Base-by-base conservation (phyloP, 2,329 filamentous ascomycete species). In the Alternaria tenuissima region DNA sequence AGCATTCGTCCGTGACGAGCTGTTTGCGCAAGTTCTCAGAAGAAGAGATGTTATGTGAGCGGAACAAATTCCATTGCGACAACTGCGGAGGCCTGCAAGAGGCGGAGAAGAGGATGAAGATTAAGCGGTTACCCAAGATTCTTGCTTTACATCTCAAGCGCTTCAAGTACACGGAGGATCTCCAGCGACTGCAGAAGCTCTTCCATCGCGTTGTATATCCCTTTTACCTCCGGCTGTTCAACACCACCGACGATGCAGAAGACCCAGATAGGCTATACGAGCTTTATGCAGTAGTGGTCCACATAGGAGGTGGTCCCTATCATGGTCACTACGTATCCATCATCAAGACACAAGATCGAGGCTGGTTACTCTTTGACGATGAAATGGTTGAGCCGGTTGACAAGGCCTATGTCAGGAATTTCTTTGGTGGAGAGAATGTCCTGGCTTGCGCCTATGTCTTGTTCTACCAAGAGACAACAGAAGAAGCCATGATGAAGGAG, bases 21-120 rank as follows among this genome's bases (percentile, higher is more conserved):
- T 99, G 95, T 76, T 81, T 99, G 65, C 88, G 92, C 60, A 97
- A 97, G 72, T 99, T 99, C 73, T 99, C 95, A 0, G 93, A 95
- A 46, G 95, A 98, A 73, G 95, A 99, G 79, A 97, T 98, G 77
- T 86, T 99, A 59, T 98, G 95, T 75, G 95, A 99, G 81, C 87
- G 94, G 62, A 98, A 99, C 83, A 99, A 99, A 76, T 99, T 99
- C 68, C 94, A 99, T 76, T 99, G 95, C 80, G 95, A 99, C 77
- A 94, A 94, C 71, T 99, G 95, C 70, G 95, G 95, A 54, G 95
- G 95, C 3, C 82, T 99, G 56, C 95, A 99, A 79, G 95, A 99
- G 80, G 95, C 95, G 0, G 95, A 99, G 79, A 99, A 98, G 83
- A 88, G 95, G 65, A 99, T 99, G 95, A 99, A 98, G 83, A 94